Base-by-base conservation (phyloP, 2,329 filamentous ascomycete genomes). In the Penicillium concentricum region DNA sequence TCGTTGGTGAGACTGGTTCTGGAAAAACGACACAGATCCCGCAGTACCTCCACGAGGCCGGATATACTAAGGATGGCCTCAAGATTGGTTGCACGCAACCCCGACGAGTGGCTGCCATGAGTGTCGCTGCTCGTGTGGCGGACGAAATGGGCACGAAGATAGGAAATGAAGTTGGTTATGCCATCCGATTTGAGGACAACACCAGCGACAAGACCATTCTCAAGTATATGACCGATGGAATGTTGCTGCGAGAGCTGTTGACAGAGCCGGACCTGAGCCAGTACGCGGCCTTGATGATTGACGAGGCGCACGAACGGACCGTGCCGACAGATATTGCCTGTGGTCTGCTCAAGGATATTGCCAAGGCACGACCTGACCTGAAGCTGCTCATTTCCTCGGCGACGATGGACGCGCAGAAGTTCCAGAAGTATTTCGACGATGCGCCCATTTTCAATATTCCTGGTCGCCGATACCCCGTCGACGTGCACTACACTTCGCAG, bases 201-300 rank as follows among this genome's bases (percentile, higher is more conserved):
- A 96, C 92, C 0, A 91, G 86, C 70, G 91, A 96, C 67, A 95
- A 96, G 76, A 97, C 94, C 0, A 81, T 93, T 8, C 77, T 99
- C 53, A 95, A 96, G 74, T 97, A 96, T 75, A 93, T 96, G 89
- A 99, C 94, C 0, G 94, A 99, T 69, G 94, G 94, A 71, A 96
- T 97, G 89, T 79, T 97, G 38, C 79, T 97, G 30, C 84, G 92
- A 70, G 91, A 96, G 71, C 89, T 97, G 62, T 85, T 97, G 77
- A 93, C 91, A 0, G 91, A 96, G 67, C 92, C 93, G 0, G 87
- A 93, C 63, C 79, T 97, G 6, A 84, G 86, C 1, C 86, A 86
- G 16, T 97, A 97, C 67, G 90, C 90, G 5, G 90, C 88, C 13
- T 77, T 99, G 61, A 97, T 99, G 88, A 93, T 99, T 55, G 94